Percentiles rank a stretch among this genome's conserved stretches.
These are phyloP conservation scores for Saksenaea vasiformis DNA, from an alignment of 371 early-diverging fungal species.

Conservation along the genomic window DNA sequence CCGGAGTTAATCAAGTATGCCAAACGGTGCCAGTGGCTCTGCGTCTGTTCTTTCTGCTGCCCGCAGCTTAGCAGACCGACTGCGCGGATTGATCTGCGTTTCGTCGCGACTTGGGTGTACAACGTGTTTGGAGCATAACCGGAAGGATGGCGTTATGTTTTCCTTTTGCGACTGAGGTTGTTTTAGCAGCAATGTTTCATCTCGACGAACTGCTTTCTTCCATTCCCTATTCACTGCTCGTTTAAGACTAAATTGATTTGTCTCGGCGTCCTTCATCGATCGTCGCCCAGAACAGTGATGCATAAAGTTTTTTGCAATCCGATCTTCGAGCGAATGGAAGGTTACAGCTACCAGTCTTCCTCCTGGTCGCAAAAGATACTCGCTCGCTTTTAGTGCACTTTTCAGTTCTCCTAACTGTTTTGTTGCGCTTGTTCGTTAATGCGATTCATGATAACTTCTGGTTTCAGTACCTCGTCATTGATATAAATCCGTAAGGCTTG, in stretches of 20 bases:
- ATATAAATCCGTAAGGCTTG: slow-evolving; percentile 70
- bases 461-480: slow-evolving; percentile 62
- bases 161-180: slow-evolving; percentile 5
- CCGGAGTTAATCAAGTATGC: slow-evolving; percentile 2
- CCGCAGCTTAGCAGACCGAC: slow-evolving; percentile 65
- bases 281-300: slow-evolving; percentile 39
- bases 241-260: slow-evolving; percentile 39
- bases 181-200: slow-evolving; percentile 4
- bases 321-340: slow-evolving; percentile 78
- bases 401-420: slow-evolving; percentile 55
- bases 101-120: slow-evolving; percentile 56
- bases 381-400: slow-evolving; percentile 52
- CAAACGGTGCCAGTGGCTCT: slow-evolving; percentile 41
- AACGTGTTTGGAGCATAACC: slow-evolving; percentile 40
- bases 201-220: slow-evolving; percentile 19
- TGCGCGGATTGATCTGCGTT: slow-evolving; percentile 53
- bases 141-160: slow-evolving; percentile 31
- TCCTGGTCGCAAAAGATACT: slow-evolving; percentile 51
- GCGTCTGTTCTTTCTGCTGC: slow-evolving; percentile 46
- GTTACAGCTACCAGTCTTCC: slow-evolving; percentile 66
- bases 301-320: slow-evolving; percentile 68
- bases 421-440: background rate
- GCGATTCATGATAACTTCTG: background rate
- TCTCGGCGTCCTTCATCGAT: slow-evolving; percentile 21
- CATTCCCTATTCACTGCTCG: slow-evolving; percentile 32